These are phyloP conservation scores for Candida pseudoviswanathii DNA, from an alignment of 1,139 yeast species.

Conservation along the genomic window DNA sequence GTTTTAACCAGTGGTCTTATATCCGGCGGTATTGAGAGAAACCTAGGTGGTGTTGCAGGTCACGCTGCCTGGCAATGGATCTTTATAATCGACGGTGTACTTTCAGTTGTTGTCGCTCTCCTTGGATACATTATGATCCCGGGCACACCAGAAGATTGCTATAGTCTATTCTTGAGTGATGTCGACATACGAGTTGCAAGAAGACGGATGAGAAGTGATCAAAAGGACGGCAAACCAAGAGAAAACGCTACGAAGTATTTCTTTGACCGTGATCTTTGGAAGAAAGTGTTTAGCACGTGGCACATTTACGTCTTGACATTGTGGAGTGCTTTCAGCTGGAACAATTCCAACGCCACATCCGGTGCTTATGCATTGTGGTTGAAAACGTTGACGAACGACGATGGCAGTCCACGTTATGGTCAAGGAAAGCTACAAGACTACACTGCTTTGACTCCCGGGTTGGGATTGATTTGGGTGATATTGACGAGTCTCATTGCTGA, in stretches of 20 bases:
- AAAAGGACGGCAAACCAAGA: constrained; percentile 33
- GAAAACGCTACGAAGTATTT: constrained; percentile 32
- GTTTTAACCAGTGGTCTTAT: constrained; percentile 63
- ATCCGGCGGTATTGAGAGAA: constrained; percentile 58
- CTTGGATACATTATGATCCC: constrained; percentile 66
- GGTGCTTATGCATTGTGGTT: constrained; percentile 57
- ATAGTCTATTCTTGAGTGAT: constrained; percentile 57
- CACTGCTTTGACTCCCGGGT: constrained; percentile 48
- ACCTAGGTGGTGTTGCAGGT: constrained; percentile 50
- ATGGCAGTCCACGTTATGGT: constrained; percentile 29
- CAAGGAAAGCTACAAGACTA: constrained; percentile 41
- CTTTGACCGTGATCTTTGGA: constrained; percentile 46
- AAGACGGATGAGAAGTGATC: constrained; percentile 51
- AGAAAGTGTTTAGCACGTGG: constrained; percentile 52
- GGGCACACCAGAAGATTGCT: constrained; percentile 66
- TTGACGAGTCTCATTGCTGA: constrained; percentile 48
- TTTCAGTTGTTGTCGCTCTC: constrained; percentile 63
- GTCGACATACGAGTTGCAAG: constrained; percentile 68
- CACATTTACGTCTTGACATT: constrained; percentile 51
- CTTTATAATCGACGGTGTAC: constrained; percentile 65
- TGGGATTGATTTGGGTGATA: constrained; percentile 45
- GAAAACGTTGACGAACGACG: constrained; percentile 30
- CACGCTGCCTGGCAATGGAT: constrained; percentile 74
- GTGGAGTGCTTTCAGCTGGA: constrained; percentile 68
- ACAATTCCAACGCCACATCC: constrained; percentile 48